Conservation (phyloP, 1,139 yeast species). For the Yarrowia galli region DNA sequence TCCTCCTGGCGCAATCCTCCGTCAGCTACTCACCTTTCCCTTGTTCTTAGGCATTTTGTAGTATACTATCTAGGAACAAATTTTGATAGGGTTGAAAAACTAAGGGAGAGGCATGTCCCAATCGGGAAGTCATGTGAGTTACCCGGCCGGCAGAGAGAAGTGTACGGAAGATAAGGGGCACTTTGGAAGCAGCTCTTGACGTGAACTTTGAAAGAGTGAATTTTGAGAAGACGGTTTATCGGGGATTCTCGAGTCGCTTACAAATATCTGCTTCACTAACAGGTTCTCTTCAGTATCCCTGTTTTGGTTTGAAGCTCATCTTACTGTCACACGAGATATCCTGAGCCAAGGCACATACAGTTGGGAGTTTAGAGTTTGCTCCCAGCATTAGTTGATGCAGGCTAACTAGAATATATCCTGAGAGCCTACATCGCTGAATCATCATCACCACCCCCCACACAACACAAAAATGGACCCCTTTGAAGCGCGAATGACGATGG, state of each 20-base stretch:
- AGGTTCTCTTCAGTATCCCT: not conserved
- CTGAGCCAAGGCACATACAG: not conserved
- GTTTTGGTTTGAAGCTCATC: not conserved
- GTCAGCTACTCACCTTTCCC: conserved; percentile 54
- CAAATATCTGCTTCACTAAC: too few relatives aligned
- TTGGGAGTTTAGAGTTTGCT: conserved; percentile 27
- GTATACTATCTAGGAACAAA: conserved; percentile 36
- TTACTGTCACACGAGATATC: not conserved
- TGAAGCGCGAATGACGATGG: conserved; percentile 75
- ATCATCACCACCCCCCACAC: not conserved
- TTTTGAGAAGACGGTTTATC: not conserved
- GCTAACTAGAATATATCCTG: conserved; percentile 1
- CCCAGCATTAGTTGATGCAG: conserved; percentile 27
- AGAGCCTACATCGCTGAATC: not conserved
- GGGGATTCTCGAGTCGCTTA: too few relatives aligned
- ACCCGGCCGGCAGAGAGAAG: conserved; percentile 19
- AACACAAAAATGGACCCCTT: conserved; percentile 69
- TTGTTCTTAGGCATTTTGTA: conserved; percentile 61
- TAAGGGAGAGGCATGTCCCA: conserved; percentile 31
- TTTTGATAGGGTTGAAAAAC: conserved; percentile 38
- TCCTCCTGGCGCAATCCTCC: not conserved
- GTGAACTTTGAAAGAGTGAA: not conserved
- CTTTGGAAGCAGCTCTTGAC: not conserved
- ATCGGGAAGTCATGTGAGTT: conserved; percentile 38
- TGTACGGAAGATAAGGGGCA: not conserved